Percentiles rank a stretch among this genome's conserved stretches.
Evolutionary conservation across 495 filamentous ascomycete species (phyloP).

Genomic region (Xylaria curta): DNA sequence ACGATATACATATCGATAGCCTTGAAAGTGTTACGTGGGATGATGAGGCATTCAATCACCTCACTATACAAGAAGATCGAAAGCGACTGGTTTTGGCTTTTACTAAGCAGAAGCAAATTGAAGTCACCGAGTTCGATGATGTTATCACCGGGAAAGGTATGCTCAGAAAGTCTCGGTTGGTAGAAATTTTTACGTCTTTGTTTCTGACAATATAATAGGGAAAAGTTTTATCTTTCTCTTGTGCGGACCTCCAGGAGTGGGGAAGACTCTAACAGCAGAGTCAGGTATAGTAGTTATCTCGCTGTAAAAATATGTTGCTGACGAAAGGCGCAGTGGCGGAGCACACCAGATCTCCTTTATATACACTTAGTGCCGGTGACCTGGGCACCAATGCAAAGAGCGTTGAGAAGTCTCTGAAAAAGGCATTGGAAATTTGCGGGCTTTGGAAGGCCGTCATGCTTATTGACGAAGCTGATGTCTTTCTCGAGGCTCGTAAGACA

Average conservation of each 20-base stretch:
- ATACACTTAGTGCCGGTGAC: background rate
- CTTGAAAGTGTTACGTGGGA: too few relatives aligned
- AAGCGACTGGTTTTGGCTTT: too few relatives aligned
- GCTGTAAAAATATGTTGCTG: background rate
- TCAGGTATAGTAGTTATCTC: background rate
- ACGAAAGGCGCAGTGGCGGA: background rate
- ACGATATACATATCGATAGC: too few relatives aligned
- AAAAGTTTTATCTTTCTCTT: slow-evolving; percentile 2
- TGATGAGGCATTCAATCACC: too few relatives aligned
- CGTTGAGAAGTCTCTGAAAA: background rate
- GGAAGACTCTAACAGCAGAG: slow-evolving; percentile 8
- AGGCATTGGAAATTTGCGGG: background rate
- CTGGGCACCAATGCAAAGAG: background rate
- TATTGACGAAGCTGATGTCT: too few relatives aligned
- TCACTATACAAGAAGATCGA: too few relatives aligned
- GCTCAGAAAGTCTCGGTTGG: background rate
- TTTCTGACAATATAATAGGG: background rate
- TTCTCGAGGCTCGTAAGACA: background rate
- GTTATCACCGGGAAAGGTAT: slow-evolving; percentile 6
- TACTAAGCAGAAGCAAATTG: slow-evolving; percentile 2
- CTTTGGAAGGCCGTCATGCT: slow-evolving; percentile 1
- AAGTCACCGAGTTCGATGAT: background rate
- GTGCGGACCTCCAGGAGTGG: slow-evolving; percentile 7
- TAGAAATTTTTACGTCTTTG: background rate
- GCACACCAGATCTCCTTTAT: background rate